A percentile compares a stretch with the other conserved stretches of the same genome.
phyloP scores from a whole-genome alignment of 306 rosid genomes.

The Fagus sylvatica region DNA sequence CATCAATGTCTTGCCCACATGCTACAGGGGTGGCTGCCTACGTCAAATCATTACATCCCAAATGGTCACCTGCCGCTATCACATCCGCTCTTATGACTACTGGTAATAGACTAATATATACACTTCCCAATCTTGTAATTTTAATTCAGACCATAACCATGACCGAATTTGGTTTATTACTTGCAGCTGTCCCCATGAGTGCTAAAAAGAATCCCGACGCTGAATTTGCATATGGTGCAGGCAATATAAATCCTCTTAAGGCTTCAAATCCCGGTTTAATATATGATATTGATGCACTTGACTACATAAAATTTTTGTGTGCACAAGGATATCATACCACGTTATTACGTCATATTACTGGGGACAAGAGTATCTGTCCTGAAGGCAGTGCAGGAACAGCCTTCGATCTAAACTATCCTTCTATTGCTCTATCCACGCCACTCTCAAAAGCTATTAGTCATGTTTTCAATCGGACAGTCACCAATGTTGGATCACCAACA shows the following conservation, averaged over 20 bases:
- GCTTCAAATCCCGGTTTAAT: conserved; percentile 49
- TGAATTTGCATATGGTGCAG: conserved; percentile 53
- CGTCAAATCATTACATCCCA: conserved; percentile 50
- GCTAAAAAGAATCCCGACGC: conserved; percentile 9
- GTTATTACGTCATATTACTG: conserved; percentile 4
- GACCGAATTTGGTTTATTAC: not conserved
- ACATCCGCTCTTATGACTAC: conserved; percentile 55
- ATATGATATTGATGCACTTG: conserved; percentile 33
- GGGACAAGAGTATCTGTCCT: conserved; percentile 17
- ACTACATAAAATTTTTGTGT: conserved; percentile 44
- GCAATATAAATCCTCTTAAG: conserved; percentile 37
- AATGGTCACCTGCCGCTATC: conserved; percentile 55
- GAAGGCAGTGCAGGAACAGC: not conserved
- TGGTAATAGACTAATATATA: conserved; percentile 5
- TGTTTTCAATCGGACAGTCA: conserved; percentile 30
- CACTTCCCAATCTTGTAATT: not conserved
- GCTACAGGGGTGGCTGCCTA: conserved; percentile 42
- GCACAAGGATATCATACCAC: conserved; percentile 38
- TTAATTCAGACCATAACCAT: not conserved
- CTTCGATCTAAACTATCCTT: conserved; percentile 53
- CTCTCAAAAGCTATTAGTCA: conserved; percentile 16
- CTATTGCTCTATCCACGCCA: conserved; percentile 29
- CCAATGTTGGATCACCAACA: conserved; percentile 45
- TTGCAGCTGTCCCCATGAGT: conserved; percentile 39
- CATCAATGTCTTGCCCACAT: conserved; percentile 65